These are phyloP conservation scores for Saturnispora sekii DNA, from an alignment of 805 yeast genomes.

Conservation along the genomic window DNA sequence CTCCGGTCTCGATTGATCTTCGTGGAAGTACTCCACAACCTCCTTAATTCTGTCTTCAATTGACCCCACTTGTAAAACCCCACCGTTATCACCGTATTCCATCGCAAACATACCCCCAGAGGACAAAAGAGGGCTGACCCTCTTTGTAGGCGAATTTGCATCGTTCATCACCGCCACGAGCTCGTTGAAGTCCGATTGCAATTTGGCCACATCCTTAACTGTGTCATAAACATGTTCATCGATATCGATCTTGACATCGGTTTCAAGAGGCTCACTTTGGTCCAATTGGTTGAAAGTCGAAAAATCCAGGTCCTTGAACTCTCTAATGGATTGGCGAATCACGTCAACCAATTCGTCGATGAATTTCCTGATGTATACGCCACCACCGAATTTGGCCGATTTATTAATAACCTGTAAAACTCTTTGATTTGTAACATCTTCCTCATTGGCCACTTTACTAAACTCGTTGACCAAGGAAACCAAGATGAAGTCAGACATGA, in stretches of 20 bases:
- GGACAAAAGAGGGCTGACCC: slow-evolving; percentile 1
- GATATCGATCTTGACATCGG: slow-evolving; percentile 14
- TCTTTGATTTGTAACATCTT: slow-evolving; percentile 46
- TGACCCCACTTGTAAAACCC: slow-evolving; percentile 9
- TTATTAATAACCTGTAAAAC: slow-evolving; percentile 40
- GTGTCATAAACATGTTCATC: slow-evolving; percentile 14
- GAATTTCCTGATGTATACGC: slow-evolving; percentile 37
- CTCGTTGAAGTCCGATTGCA: slow-evolving; percentile 17
- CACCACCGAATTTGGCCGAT: slow-evolving; percentile 36
- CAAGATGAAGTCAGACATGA: slow-evolving; percentile 75
- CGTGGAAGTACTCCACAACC: slow-evolving; percentile 13
- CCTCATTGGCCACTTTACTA: slow-evolving; percentile 23
- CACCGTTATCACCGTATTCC: slow-evolving; percentile 15
- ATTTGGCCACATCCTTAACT: slow-evolving; percentile 17
- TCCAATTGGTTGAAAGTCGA: slow-evolving; percentile 23
- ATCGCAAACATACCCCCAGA: slow-evolving; percentile 13
- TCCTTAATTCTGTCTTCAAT: slow-evolving; percentile 14
- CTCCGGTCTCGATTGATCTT: slow-evolving; percentile 8
- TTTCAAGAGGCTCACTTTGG: too few relatives aligned
- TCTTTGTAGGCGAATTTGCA: not conserved
- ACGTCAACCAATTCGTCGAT: slow-evolving; percentile 51
- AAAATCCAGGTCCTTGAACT: slow-evolving; percentile 15
- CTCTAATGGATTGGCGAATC: slow-evolving; percentile 34
- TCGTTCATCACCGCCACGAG: slow-evolving; percentile 3
- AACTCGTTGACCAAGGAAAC: slow-evolving; percentile 39